Evolutionary conservation across 805 yeast species (phyloP).

Genomic region (Wickerhamomyces pijperi): DNA sequence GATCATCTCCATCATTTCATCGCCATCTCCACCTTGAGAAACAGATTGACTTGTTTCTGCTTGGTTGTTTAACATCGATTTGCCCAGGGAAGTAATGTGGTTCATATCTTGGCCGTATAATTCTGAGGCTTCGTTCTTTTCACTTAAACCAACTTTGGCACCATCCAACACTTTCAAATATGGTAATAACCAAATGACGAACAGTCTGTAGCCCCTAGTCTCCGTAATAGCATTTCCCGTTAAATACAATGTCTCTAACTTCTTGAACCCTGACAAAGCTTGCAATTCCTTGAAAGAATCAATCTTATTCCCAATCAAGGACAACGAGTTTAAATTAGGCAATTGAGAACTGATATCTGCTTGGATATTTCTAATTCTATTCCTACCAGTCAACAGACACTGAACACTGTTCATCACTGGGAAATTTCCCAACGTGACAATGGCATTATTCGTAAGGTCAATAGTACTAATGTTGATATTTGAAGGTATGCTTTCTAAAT

Average conservation of each 20-base stretch:
- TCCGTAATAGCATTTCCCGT: slow-evolving; percentile 46
- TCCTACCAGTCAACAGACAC: slow-evolving; percentile 52
- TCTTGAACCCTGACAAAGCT: slow-evolving; percentile 21
- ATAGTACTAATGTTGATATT: slow-evolving; percentile 20
- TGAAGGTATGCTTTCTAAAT: slow-evolving; percentile 5
- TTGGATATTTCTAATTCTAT: slow-evolving; percentile 38
- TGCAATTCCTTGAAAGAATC: slow-evolving; percentile 30
- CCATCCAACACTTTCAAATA: slow-evolving; percentile 57
- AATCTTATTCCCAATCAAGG: slow-evolving; percentile 42
- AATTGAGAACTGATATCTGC: slow-evolving; percentile 22
- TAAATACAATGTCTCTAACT: slow-evolving; percentile 36
- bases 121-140: slow-evolving; percentile 33
- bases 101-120: slow-evolving; percentile 27
- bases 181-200: slow-evolving; percentile 55
- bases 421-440: slow-evolving; percentile 40
- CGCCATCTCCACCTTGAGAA: slow-evolving; percentile 4
- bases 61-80: slow-evolving; percentile 9
- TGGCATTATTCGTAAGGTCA: slow-evolving; percentile 68
- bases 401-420: slow-evolving; percentile 33
- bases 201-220: slow-evolving; percentile 43
- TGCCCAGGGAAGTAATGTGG: slow-evolving; percentile 21
- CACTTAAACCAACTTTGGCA: slow-evolving; percentile 43
- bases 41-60: background rate
- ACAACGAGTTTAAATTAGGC: slow-evolving; percentile 39
- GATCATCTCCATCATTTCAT: slow-evolving; percentile 5